Evolutionary conservation across 148 eudicot species (phyloP), one percentile per base, ranked within the genome.

Genomic region (Spergularia marina): DNA sequence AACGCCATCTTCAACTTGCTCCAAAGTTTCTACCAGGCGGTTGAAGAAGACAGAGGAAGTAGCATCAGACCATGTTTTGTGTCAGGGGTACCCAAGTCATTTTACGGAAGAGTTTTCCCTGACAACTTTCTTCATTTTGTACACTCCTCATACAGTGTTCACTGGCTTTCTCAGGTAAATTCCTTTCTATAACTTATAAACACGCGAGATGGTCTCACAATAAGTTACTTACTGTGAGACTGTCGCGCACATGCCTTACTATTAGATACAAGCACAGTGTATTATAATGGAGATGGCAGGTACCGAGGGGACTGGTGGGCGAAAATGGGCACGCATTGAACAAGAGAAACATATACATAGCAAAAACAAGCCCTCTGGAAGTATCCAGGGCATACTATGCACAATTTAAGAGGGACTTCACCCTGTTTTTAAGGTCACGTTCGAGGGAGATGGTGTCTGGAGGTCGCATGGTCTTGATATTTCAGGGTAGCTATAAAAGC

Each of bases 91-190:
- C 94, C 95, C 0, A 90, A 88, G 36, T 86, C 98, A 2, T 93
- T 93, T 68, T 86, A 90, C 62, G 82, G 79, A 12, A 82, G 93
- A 71, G 87, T 93, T 14, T 90, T 90, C 49, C 85, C 88, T 2
- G 68, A 78, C 8, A 61, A 82, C 0, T 80, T 74, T 54, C 84
- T 90, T 20, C 96, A 93, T 68, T 87, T 93, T 76, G 88, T 89
- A 30, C 85, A 90, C 78, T 90, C 98, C 10, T 84, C 91, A 16
- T 85, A 86, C 68, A 85, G 91, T 70, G 85, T 93, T 72, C 81
- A 79, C 72, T 93, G 91, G 90, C 91, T 90, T 25, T 93, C 98
- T 64, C 83, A 81, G 87, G 96, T 83, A 60, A 30, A 39, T 51
- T 0, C 36, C 36, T 3, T 30, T 30, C 36, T 30, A 30, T 30